Conservation (phyloP, 2,329 filamentous ascomycete species). For the Macrophomina pseudophaseolina region DNA sequence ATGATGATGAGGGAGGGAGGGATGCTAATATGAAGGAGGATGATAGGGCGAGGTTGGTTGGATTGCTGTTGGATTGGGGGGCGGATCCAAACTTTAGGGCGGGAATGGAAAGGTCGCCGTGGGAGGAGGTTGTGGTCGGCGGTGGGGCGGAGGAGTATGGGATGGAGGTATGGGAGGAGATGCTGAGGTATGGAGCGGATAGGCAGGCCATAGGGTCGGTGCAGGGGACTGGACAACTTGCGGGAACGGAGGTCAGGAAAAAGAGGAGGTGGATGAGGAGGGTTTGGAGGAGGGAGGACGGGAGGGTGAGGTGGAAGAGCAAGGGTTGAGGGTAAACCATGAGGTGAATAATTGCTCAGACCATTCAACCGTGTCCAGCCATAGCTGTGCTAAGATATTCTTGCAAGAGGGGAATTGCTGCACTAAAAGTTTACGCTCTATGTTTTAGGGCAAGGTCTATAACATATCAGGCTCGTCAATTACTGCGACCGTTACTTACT, state of each 20-base stretch:
- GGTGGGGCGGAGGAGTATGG: slow-evolving; percentile 23
- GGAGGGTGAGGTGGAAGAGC: slow-evolving; percentile 31
- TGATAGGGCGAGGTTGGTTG: background rate
- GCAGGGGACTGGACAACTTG: too few relatives aligned
- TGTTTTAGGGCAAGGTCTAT: too few relatives aligned
- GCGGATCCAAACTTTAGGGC: slow-evolving; percentile 4
- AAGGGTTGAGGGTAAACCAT: background rate
- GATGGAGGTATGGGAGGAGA: slow-evolving; percentile 38
- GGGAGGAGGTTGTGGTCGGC: background rate
- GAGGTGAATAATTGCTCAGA: too few relatives aligned
- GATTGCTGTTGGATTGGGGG: slow-evolving; percentile 3
- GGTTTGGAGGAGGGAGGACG: slow-evolving; percentile 28
- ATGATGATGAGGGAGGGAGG: background rate
- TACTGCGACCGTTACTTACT: too few relatives aligned
- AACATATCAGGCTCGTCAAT: too few relatives aligned
- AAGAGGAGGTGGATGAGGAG: slow-evolving; percentile 4
- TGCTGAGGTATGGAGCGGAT: slow-evolving; percentile 33
- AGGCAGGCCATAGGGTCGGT: slow-evolving; percentile 29
- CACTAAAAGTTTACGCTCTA: too few relatives aligned
- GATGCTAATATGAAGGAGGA: background rate
- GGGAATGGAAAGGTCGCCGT: background rate
- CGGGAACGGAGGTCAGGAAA: background rate
- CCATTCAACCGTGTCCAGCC: too few relatives aligned
- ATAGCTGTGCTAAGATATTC: too few relatives aligned
- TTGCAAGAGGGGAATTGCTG: too few relatives aligned